phyloP scores from a whole-genome alignment of 306 rosid species.

The Prunus mume region DNA sequence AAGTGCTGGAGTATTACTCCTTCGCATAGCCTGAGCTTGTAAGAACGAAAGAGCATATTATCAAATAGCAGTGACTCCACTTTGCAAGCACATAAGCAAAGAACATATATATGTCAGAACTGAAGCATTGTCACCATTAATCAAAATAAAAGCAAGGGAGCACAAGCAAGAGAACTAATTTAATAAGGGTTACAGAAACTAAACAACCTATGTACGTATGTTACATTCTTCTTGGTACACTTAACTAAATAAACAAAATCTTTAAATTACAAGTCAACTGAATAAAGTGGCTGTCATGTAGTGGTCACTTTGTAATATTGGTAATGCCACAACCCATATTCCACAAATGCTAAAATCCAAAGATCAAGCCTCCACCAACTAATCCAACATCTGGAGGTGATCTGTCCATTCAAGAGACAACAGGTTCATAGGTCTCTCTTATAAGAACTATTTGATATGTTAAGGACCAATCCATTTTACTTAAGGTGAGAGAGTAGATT shows the following conservation, averaged over 20 bases:
- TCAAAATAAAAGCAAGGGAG: background rate
- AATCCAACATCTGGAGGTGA: background rate
- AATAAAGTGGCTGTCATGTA: background rate
- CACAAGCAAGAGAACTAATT: background rate
- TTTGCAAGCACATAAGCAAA: conserved; percentile 10
- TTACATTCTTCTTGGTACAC: no score
- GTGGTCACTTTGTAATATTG: background rate
- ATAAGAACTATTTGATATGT: background rate
- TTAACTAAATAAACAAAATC: no score
- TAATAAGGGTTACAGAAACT: background rate
- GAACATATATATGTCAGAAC: background rate
- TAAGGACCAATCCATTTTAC: no score
- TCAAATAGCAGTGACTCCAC: conserved; percentile 8
- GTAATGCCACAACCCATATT: background rate
- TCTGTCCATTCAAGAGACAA: background rate
- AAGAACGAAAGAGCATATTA: conserved; percentile 18
- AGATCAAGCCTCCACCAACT: background rate
- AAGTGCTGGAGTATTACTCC: conserved; percentile 45
- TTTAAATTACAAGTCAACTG: no score
- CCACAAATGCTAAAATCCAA: background rate
- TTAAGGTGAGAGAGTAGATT: no score
- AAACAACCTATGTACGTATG: no score
- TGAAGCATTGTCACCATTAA: background rate
- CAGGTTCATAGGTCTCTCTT: background rate
- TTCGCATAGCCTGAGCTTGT: conserved; percentile 56